phyloP scores from a whole-genome alignment of 1,139 yeast species.

The Blastobotrys indianensis region DNA sequence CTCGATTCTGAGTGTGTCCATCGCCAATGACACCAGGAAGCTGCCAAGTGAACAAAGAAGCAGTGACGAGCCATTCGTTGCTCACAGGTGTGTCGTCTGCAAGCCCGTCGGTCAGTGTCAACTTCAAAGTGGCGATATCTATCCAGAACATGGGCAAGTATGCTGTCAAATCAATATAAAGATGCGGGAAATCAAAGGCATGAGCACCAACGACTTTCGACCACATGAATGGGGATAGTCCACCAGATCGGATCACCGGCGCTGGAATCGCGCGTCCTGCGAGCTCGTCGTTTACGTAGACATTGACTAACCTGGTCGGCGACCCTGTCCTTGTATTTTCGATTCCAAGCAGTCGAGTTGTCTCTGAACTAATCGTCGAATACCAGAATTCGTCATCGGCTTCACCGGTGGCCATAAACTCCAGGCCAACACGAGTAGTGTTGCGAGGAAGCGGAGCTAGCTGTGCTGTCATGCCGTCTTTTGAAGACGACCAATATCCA shows the following conservation, averaged over 20 bases:
- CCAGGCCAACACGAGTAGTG: conserved; percentile 53
- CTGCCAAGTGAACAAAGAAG: conserved; percentile 60
- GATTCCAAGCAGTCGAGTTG: conserved; percentile 30
- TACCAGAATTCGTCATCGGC: conserved; percentile 85
- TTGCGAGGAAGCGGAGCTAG: conserved; percentile 43
- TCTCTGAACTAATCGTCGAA: conserved; percentile 51
- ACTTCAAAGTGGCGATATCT: conserved; percentile 35
- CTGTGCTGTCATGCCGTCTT: conserved; percentile 26
- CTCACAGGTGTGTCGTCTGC: conserved; percentile 37
- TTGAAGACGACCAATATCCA: conserved; percentile 20
- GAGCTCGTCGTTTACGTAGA: conserved; percentile 29
- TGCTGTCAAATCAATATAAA: conserved; percentile 61
- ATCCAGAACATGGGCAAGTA: conserved; percentile 60
- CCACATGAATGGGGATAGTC: conserved; percentile 75
- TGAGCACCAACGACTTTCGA: conserved; percentile 64
- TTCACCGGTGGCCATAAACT: conserved; percentile 68
- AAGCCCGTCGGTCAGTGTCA: conserved; percentile 8
- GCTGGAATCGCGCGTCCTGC: conserved; percentile 37
- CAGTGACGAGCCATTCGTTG: conserved; percentile 64
- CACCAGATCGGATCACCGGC: conserved; percentile 65
- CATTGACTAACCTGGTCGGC: conserved; percentile 35
- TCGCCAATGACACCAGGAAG: conserved; percentile 27
- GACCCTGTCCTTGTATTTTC: conserved; percentile 36
- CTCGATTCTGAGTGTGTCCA: conserved; percentile 16
- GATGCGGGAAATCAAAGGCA: conserved; percentile 65